Conservation (phyloP, 2,329 filamentous ascomycete species). For the Elsinoe batatas region DNA sequence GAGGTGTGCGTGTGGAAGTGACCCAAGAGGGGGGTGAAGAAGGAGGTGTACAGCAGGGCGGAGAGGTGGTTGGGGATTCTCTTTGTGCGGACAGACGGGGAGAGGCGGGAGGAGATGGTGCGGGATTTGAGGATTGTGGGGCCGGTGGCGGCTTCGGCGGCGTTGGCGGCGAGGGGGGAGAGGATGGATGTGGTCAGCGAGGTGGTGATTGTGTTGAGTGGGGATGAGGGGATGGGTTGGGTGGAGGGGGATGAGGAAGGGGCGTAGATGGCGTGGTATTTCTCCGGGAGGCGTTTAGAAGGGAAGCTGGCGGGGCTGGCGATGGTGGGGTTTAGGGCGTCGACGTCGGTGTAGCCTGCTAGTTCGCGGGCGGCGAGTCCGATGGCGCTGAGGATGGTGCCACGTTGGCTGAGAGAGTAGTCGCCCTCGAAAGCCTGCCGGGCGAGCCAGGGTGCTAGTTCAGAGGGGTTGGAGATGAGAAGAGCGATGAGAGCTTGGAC, state of each 20-base stretch:
- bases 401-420: slow-evolving; percentile 76
- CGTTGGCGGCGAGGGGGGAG: slow-evolving; percentile 67
- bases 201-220: slow-evolving; percentile 58
- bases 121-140: slow-evolving; percentile 80
- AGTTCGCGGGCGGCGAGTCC: slow-evolving; percentile 77
- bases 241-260: slow-evolving; percentile 22
- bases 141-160: slow-evolving; percentile 69
- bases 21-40: slow-evolving; percentile 80
- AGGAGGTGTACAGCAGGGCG: slow-evolving; percentile 60
- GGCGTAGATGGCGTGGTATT: slow-evolving; percentile 63
- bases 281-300: slow-evolving; percentile 65
- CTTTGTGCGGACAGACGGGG: slow-evolving; percentile 47
- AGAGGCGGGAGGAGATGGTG: slow-evolving; percentile 73
- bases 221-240: slow-evolving; percentile 22
- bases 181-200: slow-evolving; percentile 64
- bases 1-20: slow-evolving; percentile 43
- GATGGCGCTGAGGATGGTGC: slow-evolving; percentile 68
- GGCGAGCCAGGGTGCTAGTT: slow-evolving; percentile 76
- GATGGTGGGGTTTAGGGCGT: slow-evolving; percentile 35
- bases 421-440: slow-evolving; percentile 85
- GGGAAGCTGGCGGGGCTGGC: slow-evolving; percentile 49
- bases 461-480: slow-evolving; percentile 62
- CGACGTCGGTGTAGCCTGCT: slow-evolving; percentile 58
- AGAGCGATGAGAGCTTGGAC: slow-evolving; percentile 76
- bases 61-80: slow-evolving; percentile 69